Base-by-base conservation (phyloP, 306 rosid species). In the Biancaea sappan region DNA sequence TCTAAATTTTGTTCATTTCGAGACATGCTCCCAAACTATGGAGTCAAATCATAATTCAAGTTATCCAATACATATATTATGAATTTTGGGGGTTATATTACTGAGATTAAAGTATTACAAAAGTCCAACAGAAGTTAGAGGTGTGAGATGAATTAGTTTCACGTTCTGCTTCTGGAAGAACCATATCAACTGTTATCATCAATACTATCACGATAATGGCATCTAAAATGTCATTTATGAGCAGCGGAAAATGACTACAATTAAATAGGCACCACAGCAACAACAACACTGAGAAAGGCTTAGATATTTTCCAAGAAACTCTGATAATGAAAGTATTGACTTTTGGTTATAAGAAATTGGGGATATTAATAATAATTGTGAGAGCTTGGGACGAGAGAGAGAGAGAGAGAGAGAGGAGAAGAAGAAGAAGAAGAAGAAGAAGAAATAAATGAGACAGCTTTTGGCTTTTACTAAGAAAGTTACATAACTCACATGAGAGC, bases 391-490 rank as follows among this genome's bases (percentile, higher is more conserved):
- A 8, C 48, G 21, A 16, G 12, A 12, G 60, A 57, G 63, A 69
- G 52, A 76, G 52, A 21, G 52, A 16, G 16, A 21, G 47, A 41
- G n/a, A n/a, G n/a, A n/a, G n/a, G n/a, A 15, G 24, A 18, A 29
- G 68, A 76, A 54, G 6, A 32, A 18, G n/a, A n/a, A n/a, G n/a
- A 46, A 21, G 47, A 41, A 15, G 24, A 18, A 29, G 68, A 76
- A 54, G 6, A 32, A 18, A 79, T 31, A 26, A 16, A 10, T 1
- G 9, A 26, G 16, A 22, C 66, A 58, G 58, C 72, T 74, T 80
- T 80, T 31, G 72, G 77, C 67, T 80, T 60, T 74, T 40, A 74
- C 67, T 50, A 29, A 67, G 79, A 73, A 47, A 79, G 71, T 35
- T 46, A 58, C 71, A 5, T 6, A 38, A 29, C 76, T 24, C 2